phyloP scores from a whole-genome alignment of 2,329 filamentous ascomycete species.

The Aureobasidium sp. region DNA sequence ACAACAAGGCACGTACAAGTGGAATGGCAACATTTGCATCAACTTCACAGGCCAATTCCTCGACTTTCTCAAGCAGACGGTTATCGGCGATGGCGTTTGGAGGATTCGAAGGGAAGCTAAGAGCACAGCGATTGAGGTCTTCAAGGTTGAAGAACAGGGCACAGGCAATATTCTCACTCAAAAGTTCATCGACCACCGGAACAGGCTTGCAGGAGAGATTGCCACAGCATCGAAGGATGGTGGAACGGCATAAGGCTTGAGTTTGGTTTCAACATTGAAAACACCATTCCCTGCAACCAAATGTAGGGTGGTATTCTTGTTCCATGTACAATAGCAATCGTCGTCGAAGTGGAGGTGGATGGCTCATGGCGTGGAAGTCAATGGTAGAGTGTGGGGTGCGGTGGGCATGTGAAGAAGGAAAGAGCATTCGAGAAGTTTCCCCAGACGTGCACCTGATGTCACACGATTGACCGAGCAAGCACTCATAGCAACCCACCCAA shows the following conservation, averaged over 20 bases:
- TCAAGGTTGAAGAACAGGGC: slow-evolving; percentile 62
- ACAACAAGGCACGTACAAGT: slow-evolving; percentile 54
- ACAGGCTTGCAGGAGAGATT: neutral
- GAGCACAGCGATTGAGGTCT: slow-evolving; percentile 61
- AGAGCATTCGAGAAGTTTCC: slow-evolving; percentile 5
- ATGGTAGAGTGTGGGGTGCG: neutral
- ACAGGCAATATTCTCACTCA: slow-evolving; percentile 68
- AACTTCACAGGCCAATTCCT: slow-evolving; percentile 77
- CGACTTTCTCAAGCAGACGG: slow-evolving; percentile 42
- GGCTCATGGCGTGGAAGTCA: neutral
- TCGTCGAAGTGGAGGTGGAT: neutral
- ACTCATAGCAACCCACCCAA: neutral
- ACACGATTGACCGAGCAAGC: neutral
- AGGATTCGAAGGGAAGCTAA: slow-evolving; percentile 57
- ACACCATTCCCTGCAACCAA: neutral
- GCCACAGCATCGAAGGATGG: neutral
- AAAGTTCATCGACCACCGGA: slow-evolving; percentile 45
- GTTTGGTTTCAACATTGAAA: no score
- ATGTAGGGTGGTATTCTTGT: neutral
- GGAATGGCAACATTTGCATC: slow-evolving; percentile 91
- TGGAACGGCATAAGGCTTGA: no score
- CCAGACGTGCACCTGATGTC: neutral
- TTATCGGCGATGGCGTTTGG: slow-evolving; percentile 66
- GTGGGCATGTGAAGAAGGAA: neutral
- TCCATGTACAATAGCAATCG: neutral